A percentile compares a stretch with the other conserved stretches of the same genome.
Conservation (phyloP, 371 early-diverging fungal species). For the Entomophthora muscae region DNA sequence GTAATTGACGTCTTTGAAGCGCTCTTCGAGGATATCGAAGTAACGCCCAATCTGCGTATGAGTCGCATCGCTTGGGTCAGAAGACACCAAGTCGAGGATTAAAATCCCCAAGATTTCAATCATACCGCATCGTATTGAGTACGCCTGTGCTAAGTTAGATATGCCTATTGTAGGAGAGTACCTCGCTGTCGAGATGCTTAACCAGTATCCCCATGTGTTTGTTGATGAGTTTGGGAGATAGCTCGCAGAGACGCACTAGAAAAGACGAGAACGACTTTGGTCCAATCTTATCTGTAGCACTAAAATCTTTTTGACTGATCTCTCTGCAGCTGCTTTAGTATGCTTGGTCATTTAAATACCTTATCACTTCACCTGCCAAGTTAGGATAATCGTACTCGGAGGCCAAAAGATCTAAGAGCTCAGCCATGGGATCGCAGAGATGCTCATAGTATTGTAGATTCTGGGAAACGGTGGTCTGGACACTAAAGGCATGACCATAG, state of each 20-base stretch:
- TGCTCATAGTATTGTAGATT: constrained; percentile 85
- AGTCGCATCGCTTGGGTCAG: constrained; percentile 36
- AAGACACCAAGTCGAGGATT: constrained; percentile 42
- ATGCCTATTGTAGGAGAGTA: constrained; percentile 14
- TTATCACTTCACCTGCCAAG: constrained; percentile 61
- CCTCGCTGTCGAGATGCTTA: constrained; percentile 72
- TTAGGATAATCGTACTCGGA: constrained; percentile 44
- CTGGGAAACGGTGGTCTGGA: constrained; percentile 62
- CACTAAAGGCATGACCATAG: constrained; percentile 58
- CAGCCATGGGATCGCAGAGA: constrained; percentile 80
- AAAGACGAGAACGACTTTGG: constrained; percentile 73
- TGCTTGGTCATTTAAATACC: constrained; percentile 30
- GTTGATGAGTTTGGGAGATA: constrained; percentile 56
- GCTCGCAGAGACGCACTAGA: constrained; percentile 59
- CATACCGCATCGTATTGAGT: constrained; percentile 64
- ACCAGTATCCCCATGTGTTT: constrained; percentile 73
- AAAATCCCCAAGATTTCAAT: constrained; percentile 74
- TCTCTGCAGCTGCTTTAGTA: constrained; percentile 14
- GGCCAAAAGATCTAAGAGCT: constrained; percentile 45
- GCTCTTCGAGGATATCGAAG: constrained; percentile 77
- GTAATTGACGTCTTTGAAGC: constrained; percentile 68
- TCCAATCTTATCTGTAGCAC: constrained; percentile 44
- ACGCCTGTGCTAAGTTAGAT: constrained; percentile 29
- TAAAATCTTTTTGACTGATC: constrained; percentile 21
- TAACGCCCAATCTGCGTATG: constrained; percentile 39